Evolutionary conservation across 331 rosid species (phyloP).

Genomic region (Prunus yedoensis): DNA sequence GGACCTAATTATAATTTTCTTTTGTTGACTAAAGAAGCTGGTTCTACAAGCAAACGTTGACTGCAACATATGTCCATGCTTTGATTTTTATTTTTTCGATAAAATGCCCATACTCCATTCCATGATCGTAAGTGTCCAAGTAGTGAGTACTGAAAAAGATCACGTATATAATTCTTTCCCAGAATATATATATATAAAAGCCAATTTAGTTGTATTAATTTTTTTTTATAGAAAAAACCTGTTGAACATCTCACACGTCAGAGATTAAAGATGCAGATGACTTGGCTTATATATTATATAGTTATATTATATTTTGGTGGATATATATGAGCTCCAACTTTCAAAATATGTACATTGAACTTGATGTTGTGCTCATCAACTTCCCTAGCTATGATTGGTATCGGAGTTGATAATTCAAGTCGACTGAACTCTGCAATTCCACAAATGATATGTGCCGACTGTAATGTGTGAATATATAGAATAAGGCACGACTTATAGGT

Average conservation of each 20-base stretch:
- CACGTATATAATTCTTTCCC: background rate
- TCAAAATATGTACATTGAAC: background rate
- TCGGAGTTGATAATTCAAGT: background rate
- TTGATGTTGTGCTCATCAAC: background rate
- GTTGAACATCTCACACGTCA: background rate
- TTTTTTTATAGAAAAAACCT: background rate
- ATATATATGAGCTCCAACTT: too few species aligned
- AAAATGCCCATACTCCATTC: conserved; percentile 8
- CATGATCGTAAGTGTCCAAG: background rate
- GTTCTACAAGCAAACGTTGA: background rate
- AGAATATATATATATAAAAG: background rate
- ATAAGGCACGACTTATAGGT: background rate
- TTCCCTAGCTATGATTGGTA: background rate
- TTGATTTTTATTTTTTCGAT: background rate
- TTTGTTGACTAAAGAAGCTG: too few species aligned
- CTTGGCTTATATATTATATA: too few species aligned
- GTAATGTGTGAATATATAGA: background rate
- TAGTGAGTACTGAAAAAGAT: background rate
- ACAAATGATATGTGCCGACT: background rate
- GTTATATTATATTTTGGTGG: background rate
- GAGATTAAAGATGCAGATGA: background rate
- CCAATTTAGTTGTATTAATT: background rate
- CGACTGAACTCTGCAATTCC: background rate
- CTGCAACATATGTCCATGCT: background rate
- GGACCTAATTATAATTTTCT: too few species aligned